A percentile compares a stretch with the other conserved stretches of the same genome.
These are phyloP conservation scores for Ustilago esculenta DNA, from an alignment of 1,284 basidiomycete species.

Conservation along the genomic window DNA sequence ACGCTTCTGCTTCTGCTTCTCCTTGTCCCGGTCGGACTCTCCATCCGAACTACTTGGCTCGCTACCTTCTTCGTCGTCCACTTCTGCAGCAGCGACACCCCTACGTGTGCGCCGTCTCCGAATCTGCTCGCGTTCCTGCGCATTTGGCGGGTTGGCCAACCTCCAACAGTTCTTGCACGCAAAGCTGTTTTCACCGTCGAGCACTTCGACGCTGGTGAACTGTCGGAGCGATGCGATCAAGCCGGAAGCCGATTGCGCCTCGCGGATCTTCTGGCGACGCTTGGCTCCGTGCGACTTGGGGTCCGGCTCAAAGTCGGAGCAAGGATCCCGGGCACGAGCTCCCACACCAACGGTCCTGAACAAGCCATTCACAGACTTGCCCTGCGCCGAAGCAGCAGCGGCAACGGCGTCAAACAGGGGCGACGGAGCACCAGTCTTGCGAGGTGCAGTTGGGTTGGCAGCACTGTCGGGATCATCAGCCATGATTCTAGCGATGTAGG, in stretches of 20 bases:
- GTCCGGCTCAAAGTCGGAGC: slow-evolving; percentile 35
- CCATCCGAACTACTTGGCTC: slow-evolving; percentile 64
- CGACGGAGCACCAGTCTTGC: slow-evolving; percentile 21
- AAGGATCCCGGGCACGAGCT: slow-evolving; percentile 16
- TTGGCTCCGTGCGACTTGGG: slow-evolving; percentile 37
- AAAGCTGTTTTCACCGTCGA: slow-evolving; percentile 92
- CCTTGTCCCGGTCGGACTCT: slow-evolving; percentile 19
- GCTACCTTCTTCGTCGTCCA: slow-evolving; percentile 66
- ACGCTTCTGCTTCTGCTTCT: not conserved
- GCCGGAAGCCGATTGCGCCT: slow-evolving; percentile 63
- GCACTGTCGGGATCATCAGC: slow-evolving; percentile 29
- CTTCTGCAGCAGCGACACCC: slow-evolving; percentile 36
- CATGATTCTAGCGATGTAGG: slow-evolving; percentile 47
- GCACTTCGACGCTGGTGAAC: slow-evolving; percentile 88
- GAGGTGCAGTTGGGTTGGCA: slow-evolving; percentile 7
- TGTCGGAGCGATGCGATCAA: slow-evolving; percentile 76
- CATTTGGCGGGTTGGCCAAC: slow-evolving; percentile 73
- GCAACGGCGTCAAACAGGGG: slow-evolving; percentile 27
- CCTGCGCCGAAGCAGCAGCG: slow-evolving; percentile 19
- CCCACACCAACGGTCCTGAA: slow-evolving; percentile 24
- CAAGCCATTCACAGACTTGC: slow-evolving; percentile 27
- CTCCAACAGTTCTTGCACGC: slow-evolving; percentile 94
- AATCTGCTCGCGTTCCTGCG: slow-evolving; percentile 60
- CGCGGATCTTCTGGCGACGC: slow-evolving; percentile 34
- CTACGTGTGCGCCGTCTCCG: slow-evolving; percentile 66